These are phyloP conservation scores for Stentor roeselii DNA, from an alignment of 73 alveolate genomes.

Conservation along the genomic window DNA sequence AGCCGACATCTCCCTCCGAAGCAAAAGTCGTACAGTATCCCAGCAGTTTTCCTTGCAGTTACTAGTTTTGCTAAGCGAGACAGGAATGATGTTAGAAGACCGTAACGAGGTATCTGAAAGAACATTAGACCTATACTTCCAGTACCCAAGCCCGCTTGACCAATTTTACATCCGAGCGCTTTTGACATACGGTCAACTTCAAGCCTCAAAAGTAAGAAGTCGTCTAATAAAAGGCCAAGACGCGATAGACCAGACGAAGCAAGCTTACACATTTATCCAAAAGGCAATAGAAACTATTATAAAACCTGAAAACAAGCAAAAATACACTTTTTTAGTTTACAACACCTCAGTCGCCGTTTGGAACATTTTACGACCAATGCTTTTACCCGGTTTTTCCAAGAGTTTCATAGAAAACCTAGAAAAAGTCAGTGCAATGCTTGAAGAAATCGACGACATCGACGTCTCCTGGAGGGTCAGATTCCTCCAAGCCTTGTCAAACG, in stretches of 20 bases:
- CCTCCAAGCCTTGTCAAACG: slow-evolving; percentile 78
- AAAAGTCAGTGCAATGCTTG: slow-evolving; percentile 88
- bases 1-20: slow-evolving; percentile 49
- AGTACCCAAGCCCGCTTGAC: slow-evolving; percentile 76
- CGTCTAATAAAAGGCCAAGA: slow-evolving; percentile 87
- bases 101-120: slow-evolving; percentile 82
- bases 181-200: slow-evolving; percentile 69
- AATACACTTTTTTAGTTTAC: slow-evolving; percentile 87
- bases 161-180: slow-evolving; percentile 92
- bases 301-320: slow-evolving; percentile 94
- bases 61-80: slow-evolving; percentile 72
- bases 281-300: slow-evolving; percentile 89
- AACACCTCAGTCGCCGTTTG: slow-evolving; percentile 92
- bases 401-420: slow-evolving; percentile 86
- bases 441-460: slow-evolving; percentile 97
- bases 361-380: slow-evolving; percentile 81
- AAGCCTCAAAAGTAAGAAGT: slow-evolving; percentile 77
- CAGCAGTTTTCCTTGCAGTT: slow-evolving; percentile 47
- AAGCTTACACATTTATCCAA: slow-evolving; percentile 75
- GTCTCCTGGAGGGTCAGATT: slow-evolving; percentile 91
- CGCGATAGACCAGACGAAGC: slow-evolving; percentile 76
- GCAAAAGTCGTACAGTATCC: slow-evolving; percentile 44
- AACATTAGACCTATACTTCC: slow-evolving; percentile 80
- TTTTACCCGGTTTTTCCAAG: slow-evolving; percentile 87
- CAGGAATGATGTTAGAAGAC: slow-evolving; percentile 68